These are phyloP conservation scores for Paraphaeosphaeria sporulosa DNA, from an alignment of 2,329 filamentous ascomycete species.

Conservation along the genomic window DNA sequence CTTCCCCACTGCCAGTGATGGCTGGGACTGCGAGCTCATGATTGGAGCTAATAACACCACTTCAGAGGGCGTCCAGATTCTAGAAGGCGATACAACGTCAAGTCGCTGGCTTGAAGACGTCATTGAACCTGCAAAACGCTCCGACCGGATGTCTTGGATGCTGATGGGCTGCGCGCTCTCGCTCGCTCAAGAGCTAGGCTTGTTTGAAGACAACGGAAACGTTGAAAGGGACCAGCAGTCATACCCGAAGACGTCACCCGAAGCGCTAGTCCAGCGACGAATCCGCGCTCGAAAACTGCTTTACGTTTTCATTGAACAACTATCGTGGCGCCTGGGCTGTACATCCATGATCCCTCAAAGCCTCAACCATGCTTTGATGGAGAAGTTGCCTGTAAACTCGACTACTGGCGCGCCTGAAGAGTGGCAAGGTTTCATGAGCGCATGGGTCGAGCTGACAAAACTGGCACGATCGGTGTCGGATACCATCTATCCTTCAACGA, in stretches of 20 bases:
- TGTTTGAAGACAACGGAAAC: slow-evolving; percentile 55
- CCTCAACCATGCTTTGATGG: slow-evolving; percentile 48
- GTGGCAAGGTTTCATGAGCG: slow-evolving; percentile 61
- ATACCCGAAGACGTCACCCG: slow-evolving; percentile 40
- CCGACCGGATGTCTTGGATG: slow-evolving; percentile 69
- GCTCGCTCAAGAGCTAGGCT: slow-evolving; percentile 60
- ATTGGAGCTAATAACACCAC: slow-evolving; percentile 52
- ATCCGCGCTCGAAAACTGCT: slow-evolving; percentile 46
- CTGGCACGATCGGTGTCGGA: slow-evolving; percentile 61
- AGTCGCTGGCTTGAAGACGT: slow-evolving; percentile 62
- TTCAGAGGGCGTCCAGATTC: slow-evolving; percentile 41
- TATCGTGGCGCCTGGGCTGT: slow-evolving; percentile 60
- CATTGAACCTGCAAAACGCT: slow-evolving; percentile 61
- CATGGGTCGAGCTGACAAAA: slow-evolving; percentile 55
- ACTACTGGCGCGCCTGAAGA: slow-evolving; percentile 50
- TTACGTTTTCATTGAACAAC: slow-evolving; percentile 59
- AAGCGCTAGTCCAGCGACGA: slow-evolving; percentile 41
- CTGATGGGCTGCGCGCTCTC: slow-evolving; percentile 62
- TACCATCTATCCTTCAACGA: slow-evolving; percentile 59
- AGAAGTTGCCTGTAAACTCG: slow-evolving; percentile 50
- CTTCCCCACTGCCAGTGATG: slow-evolving; percentile 61
- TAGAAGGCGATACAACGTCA: slow-evolving; percentile 46
- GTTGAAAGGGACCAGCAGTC: slow-evolving; percentile 46
- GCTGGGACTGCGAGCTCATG: slow-evolving; percentile 63
- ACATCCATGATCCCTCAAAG: slow-evolving; percentile 61